Evolutionary conservation across 805 yeast genomes (phyloP).

Genomic region (Cyberlindnera petersonii): DNA sequence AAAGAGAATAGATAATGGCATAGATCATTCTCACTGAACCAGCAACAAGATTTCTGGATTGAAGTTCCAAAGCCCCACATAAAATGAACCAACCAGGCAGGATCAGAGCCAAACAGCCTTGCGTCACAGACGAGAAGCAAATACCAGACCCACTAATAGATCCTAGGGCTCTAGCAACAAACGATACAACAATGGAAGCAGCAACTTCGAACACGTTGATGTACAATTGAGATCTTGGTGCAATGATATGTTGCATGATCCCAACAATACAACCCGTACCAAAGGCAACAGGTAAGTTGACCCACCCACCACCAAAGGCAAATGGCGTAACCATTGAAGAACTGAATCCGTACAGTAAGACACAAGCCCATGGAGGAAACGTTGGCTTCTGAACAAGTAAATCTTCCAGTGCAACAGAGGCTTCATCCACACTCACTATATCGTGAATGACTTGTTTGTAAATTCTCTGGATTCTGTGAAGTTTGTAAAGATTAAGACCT

Average conservation of each 20-base stretch:
- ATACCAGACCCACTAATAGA: conserved; percentile 61
- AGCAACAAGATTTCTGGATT: conserved; percentile 84
- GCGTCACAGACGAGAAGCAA: conserved; percentile 85
- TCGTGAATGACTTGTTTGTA: conserved; percentile 92
- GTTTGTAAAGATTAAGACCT: conserved; percentile 76
- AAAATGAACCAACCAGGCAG: conserved; percentile 91
- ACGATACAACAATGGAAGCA: conserved; percentile 82
- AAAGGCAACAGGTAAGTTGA: conserved; percentile 79
- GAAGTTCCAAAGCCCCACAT: conserved; percentile 89
- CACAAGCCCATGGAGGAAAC: conserved; percentile 78
- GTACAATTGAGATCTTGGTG: conserved; percentile 79
- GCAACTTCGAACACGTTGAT: conserved; percentile 91
- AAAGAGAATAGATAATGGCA: conserved; percentile 87
- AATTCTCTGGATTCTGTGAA: conserved; percentile 76
- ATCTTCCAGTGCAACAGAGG: conserved; percentile 65
- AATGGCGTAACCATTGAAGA: conserved; percentile 80
- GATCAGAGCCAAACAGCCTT: conserved; percentile 86
- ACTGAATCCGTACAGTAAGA: conserved; percentile 73
- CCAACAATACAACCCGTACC: conserved; percentile 82
- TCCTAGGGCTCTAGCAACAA: conserved; percentile 85
- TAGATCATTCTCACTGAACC: conserved; percentile 96
- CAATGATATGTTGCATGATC: conserved; percentile 68
- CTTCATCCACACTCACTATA: conserved; percentile 82
- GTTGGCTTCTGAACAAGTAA: conserved; percentile 55
- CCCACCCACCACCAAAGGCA: conserved; percentile 88